These are phyloP conservation scores for Apiospora saccharicola DNA, from an alignment of 2,329 filamentous ascomycete genomes.

Conservation along the genomic window DNA sequence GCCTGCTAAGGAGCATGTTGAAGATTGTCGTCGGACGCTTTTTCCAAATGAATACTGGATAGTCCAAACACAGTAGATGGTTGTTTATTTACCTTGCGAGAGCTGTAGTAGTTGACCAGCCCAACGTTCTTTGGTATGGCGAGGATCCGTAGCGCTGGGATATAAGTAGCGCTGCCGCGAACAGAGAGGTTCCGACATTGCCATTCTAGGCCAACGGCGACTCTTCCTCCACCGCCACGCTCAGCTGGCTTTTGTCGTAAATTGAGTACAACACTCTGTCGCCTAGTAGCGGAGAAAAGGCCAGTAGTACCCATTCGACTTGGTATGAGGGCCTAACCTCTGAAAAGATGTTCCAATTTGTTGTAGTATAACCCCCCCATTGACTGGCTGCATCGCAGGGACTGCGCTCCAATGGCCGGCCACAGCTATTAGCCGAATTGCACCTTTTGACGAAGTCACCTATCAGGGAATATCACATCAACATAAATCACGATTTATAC, in stretches of 20 bases:
- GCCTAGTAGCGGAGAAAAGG: no score
- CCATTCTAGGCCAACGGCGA: slow-evolving; percentile 2
- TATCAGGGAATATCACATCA: no score
- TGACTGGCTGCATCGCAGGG: background rate
- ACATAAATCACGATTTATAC: no score
- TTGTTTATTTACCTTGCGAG: background rate
- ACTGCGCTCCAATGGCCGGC: background rate
- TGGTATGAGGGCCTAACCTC: background rate
- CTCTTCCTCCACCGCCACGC: background rate
- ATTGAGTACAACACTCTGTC: background rate
- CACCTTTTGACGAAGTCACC: no score
- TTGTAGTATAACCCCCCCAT: background rate
- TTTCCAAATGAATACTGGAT: background rate
- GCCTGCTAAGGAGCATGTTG: background rate
- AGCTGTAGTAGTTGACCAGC: background rate
- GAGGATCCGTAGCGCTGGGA: background rate
- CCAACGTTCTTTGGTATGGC: no score
- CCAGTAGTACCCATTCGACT: background rate
- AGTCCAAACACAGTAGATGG: no score
- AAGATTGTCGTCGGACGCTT: background rate
- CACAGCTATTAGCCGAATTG: no score
- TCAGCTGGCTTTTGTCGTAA: background rate
- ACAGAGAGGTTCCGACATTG: background rate
- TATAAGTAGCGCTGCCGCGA: background rate
- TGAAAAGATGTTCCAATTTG: background rate